Evolutionary conservation across 2,329 filamentous ascomycete genomes (phyloP).

Genomic region (Decorospora gaudefroyi): DNA sequence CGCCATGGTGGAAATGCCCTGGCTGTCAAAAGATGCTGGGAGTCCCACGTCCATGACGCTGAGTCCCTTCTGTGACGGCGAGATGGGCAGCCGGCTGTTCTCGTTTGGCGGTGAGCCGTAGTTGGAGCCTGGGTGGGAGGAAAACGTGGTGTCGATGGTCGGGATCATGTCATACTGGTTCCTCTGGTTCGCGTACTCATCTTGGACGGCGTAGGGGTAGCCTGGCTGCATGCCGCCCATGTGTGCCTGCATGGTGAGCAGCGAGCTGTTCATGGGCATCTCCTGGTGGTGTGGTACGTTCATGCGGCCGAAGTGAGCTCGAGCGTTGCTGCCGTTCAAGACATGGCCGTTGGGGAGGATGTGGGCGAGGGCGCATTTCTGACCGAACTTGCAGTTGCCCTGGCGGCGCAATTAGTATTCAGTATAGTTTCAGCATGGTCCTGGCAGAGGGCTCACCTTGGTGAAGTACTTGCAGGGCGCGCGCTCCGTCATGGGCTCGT

Average conservation of each 20-base stretch:
- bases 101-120: slow-evolving; percentile 86
- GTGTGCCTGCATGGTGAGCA: slow-evolving; percentile 63
- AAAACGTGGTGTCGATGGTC: slow-evolving; percentile 62
- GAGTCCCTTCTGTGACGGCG: slow-evolving; percentile 73
- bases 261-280: slow-evolving; percentile 74
- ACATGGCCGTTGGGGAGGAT: slow-evolving; percentile 90
- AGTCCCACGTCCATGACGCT: slow-evolving; percentile 92
- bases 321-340: slow-evolving; percentile 70
- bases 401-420: slow-evolving; percentile 46
- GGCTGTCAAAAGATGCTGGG: slow-evolving; percentile 93
- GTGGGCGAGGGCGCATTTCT: slow-evolving; percentile 96
- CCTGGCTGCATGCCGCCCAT: slow-evolving; percentile 50
- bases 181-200: slow-evolving; percentile 46
- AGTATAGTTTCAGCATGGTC: neutral
- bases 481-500: slow-evolving; percentile 80
- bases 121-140: slow-evolving; percentile 62
- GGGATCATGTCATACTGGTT: slow-evolving; percentile 56
- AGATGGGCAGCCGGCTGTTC: slow-evolving; percentile 69
- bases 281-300: slow-evolving; percentile 68
- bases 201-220: slow-evolving; percentile 48
- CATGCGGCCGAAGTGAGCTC: slow-evolving; percentile 67
- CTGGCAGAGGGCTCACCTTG: slow-evolving; percentile 66
- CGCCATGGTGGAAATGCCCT: slow-evolving; percentile 89
- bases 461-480: slow-evolving; percentile 97
- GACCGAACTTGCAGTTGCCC: slow-evolving; percentile 99